Base-by-base conservation (phyloP, 2,329 filamentous ascomycete species). In the Exophiala sp. region DNA sequence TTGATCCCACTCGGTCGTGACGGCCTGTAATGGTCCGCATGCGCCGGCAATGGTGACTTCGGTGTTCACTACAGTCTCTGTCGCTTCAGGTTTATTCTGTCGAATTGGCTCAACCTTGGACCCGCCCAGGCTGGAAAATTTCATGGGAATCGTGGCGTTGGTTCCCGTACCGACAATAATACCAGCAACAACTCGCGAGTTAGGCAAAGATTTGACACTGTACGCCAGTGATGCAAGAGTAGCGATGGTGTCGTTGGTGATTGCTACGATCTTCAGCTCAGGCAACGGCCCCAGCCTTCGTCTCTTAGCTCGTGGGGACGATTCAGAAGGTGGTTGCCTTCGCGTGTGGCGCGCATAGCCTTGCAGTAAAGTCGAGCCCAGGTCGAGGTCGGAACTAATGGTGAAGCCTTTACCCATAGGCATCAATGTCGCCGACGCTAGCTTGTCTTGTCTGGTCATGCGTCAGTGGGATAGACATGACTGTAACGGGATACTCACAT, bases 1-100 rank as follows among this genome's bases (percentile, higher is more conserved):
- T 8, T 75, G 71, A 64, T 94, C 89, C 88, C 88, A 92, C 34
- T 72, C 72, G 8, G 81, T 91, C 47, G 89, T 81, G 44, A 91
- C 77, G 20, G 84, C 77, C 20, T 78, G 75, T 50, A 92, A 72
- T 0, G 88, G 86, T 5, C 78, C 75, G n/a, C 83, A 84, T 2
- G 88, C 83, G 5, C 88, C 88, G 21, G 85, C 85, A 63, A 94
- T 90, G 47, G 86, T 88, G 86, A 87, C 91, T 70, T 94, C 89
- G 0, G 89, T 92, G 66, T 92, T 92, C 59, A 92, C 83, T 3
- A 89, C 82, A 11, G 91, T 85, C 61, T 82, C 85, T n/a, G 80
- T 73, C 5, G 86, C 77, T 10, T 75, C 71, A 1, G 75, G 68
- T 52, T 71, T 68, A 58, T 71, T 72, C 11, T 72, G 77, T 12